These are phyloP conservation scores for Talaromyces liani DNA, from an alignment of 495 filamentous ascomycete species.

Conservation along the genomic window DNA sequence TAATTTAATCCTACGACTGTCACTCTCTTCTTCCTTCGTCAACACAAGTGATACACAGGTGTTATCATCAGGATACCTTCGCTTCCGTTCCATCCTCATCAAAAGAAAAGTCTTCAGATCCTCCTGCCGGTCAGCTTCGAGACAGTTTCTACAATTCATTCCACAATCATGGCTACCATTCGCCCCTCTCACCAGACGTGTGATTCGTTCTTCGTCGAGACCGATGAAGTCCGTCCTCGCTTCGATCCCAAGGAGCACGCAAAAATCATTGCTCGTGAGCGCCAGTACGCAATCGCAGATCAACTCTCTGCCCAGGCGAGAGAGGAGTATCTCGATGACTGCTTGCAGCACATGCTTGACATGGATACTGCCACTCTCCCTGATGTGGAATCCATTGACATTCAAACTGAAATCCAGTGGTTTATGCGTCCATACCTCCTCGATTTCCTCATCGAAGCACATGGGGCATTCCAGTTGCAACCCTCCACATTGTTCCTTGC, in stretches of 20 bases:
- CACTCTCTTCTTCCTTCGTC: constrained; percentile 43
- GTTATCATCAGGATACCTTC: constrained; percentile 28
- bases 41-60: constrained; percentile 25
- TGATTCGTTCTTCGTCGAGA: constrained; percentile 84
- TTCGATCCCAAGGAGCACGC: constrained; percentile 55
- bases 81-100: constrained; percentile 17
- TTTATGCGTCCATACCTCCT: constrained; percentile 98
- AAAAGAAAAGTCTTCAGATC: constrained; percentile 4
- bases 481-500: constrained; percentile 94
- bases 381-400: constrained; percentile 95
- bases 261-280: constrained; percentile 64
- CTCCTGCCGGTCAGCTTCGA: constrained; percentile 11
- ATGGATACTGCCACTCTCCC: constrained; percentile 95
- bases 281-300: constrained; percentile 76
- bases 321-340: constrained; percentile 88
- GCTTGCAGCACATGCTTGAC: constrained; percentile 84
- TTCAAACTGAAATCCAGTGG: constrained; percentile 98
- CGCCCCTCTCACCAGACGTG: constrained; percentile 51
- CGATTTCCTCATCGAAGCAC: constrained; percentile 97
- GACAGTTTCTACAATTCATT: constrained; percentile 9
- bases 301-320: constrained; percentile 74
- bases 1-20: constrained; percentile 47
- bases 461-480: constrained; percentile 86
- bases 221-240: constrained; percentile 48
- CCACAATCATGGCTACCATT: constrained; percentile 65